Percentiles rank a stretch among this genome's conserved stretches.
These are phyloP conservation scores for Agaricus subrufescens DNA, from an alignment of 768 basidiomycete species.

Conservation along the genomic window DNA sequence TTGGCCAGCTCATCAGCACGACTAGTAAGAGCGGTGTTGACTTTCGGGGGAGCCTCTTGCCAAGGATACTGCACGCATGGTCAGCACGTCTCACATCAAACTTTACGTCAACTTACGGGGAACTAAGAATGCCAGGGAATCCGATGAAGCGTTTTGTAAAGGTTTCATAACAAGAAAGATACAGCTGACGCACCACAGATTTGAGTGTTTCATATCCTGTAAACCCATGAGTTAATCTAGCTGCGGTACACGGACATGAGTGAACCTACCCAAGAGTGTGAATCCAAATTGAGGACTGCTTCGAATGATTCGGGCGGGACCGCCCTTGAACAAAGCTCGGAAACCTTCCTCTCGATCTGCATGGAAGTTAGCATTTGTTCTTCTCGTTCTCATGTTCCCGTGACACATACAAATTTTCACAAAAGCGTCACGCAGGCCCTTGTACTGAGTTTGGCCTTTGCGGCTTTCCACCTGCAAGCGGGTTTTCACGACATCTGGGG, in stretches of 20 bases:
- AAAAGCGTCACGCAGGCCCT: slow-evolving; percentile 86
- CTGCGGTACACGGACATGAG: slow-evolving; percentile 13
- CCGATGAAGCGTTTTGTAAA: not conserved
- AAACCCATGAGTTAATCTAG: slow-evolving; percentile 5
- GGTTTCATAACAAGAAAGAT: slow-evolving; percentile 14
- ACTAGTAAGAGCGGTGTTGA: slow-evolving; percentile 67
- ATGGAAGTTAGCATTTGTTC: slow-evolving; percentile 14
- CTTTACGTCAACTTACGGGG: slow-evolving; percentile 34
- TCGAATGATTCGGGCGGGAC: slow-evolving; percentile 80
- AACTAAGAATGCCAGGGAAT: slow-evolving; percentile 26
- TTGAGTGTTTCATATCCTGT: slow-evolving; percentile 44
- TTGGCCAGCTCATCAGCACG: slow-evolving; percentile 80
- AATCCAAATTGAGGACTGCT: slow-evolving; percentile 95
- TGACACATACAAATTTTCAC: slow-evolving; percentile 73
- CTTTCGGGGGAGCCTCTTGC: slow-evolving; percentile 60
- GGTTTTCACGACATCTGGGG: slow-evolving; percentile 94
- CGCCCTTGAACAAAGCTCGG: slow-evolving; percentile 87
- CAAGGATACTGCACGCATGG: slow-evolving; percentile 66
- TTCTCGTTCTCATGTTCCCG: not conserved
- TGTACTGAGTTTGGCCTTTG: slow-evolving; percentile 88
- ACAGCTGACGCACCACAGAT: slow-evolving; percentile 31
- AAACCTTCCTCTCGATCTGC: slow-evolving; percentile 87
- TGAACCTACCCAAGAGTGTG: slow-evolving; percentile 60
- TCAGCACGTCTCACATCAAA: slow-evolving; percentile 19
- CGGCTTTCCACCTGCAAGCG: slow-evolving; percentile 90